Evolutionary conservation across 2,329 filamentous ascomycete species (phyloP).

Genomic region (Fusarium foetens): DNA sequence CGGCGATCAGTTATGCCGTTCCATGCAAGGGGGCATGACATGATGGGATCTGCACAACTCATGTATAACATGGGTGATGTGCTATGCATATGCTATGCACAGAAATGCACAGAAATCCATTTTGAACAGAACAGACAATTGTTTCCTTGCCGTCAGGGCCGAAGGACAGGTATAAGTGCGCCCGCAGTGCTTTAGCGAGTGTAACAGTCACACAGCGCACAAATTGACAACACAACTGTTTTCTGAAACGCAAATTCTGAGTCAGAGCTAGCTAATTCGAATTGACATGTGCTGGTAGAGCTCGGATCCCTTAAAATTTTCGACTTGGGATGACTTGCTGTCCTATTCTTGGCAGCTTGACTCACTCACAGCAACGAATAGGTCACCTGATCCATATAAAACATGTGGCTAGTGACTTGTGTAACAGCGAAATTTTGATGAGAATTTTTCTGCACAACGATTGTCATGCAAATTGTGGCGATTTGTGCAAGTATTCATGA

Average conservation of each 20-base stretch:
- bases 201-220: conserved; percentile 16
- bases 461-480: conserved; percentile 23
- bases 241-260: conserved; percentile 2
- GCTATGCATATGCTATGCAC: conserved; percentile 9
- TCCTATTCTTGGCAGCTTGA: conserved; percentile 18
- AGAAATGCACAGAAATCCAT: neutral
- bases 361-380: conserved; percentile 7
- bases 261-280: neutral
- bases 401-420: conserved; percentile 11
- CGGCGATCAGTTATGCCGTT: neutral
- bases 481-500: neutral
- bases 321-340: neutral
- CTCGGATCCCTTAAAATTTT: neutral
- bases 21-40: conserved; percentile 6
- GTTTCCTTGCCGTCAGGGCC: neutral
- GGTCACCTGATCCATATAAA: conserved; percentile 15
- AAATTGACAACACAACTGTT: neutral
- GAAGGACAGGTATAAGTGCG: neutral
- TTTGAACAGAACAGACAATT: neutral
- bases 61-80: conserved; percentile 3
- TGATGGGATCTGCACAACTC: conserved; percentile 1
- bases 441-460: conserved; percentile 6
- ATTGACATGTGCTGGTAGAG: neutral
- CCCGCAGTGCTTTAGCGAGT: conserved; percentile 23
- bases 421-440: conserved; percentile 1